Evolutionary conservation across 148 eudicot genomes (phyloP).

Genomic region (Rhododendron molle): DNA sequence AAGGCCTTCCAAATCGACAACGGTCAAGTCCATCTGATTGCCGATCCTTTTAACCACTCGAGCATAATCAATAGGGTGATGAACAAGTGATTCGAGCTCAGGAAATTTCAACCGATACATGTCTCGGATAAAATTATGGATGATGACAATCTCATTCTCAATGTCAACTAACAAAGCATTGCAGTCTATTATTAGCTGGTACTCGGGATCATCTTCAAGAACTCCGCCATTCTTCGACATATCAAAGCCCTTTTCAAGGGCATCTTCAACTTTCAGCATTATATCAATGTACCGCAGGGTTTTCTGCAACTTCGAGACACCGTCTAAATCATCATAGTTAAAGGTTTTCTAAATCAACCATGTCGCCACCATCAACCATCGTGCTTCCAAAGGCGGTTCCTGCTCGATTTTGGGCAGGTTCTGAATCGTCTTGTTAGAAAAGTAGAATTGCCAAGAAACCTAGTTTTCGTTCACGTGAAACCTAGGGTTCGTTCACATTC

Average conservation of each 20-base stretch:
- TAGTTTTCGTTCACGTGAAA: too few relatives aligned
- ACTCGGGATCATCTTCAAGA: conserved; percentile 1
- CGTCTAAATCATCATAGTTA: not conserved
- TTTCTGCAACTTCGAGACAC: not conserved
- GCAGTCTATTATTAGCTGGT: conserved; percentile 84
- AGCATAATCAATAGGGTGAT: conserved; percentile 93
- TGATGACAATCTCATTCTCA: conserved; percentile 75
- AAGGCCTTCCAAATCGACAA: conserved; percentile 87
- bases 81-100: conserved; percentile 94
- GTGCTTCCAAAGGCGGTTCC: too few relatives aligned
- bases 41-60: conserved; percentile 91
- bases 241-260: not conserved
- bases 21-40: conserved; percentile 81
- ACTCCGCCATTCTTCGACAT: not conserved
- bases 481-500: too few relatives aligned
- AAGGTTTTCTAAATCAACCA: not conserved
- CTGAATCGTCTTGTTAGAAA: too few relatives aligned
- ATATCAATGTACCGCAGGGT: not conserved
- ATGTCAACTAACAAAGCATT: conserved; percentile 81
- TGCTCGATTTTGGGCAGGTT: too few relatives aligned
- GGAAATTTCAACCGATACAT: conserved; percentile 88
- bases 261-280: not conserved
- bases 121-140: conserved; percentile 89
- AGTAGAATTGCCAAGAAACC: too few relatives aligned
- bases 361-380: not conserved